Percentiles rank a stretch among this genome's conserved stretches.
phyloP scores from a whole-genome alignment of 2,329 filamentous ascomycete genomes.

The Fusarium mundagurra region DNA sequence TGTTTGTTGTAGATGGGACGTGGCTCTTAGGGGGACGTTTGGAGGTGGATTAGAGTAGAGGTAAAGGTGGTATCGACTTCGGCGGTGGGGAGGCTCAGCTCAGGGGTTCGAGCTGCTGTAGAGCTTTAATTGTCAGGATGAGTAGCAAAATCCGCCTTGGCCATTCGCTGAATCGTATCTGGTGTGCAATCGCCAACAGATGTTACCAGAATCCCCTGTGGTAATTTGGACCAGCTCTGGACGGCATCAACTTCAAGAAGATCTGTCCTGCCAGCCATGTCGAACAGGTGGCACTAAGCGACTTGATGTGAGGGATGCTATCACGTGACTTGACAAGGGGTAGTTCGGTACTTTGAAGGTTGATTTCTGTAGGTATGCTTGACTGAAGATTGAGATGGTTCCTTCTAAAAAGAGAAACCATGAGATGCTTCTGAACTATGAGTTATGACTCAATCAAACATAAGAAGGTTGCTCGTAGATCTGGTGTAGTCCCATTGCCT shows the following conservation, averaged over 20 bases:
- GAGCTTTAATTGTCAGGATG: conserved; percentile 38
- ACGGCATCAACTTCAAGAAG: conserved; percentile 47
- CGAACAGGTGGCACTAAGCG: conserved; percentile 55
- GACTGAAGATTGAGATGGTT: background rate
- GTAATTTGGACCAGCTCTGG: conserved; percentile 44
- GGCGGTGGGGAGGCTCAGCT: conserved; percentile 49
- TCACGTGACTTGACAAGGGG: conserved; percentile 48
- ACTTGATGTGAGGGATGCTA: conserved; percentile 12
- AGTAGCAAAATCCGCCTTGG: conserved; percentile 40
- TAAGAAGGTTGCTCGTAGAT: background rate
- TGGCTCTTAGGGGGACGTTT: conserved; percentile 41
- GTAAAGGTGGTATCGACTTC: conserved; percentile 42
- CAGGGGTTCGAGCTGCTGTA: conserved; percentile 39
- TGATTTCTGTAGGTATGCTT: background rate
- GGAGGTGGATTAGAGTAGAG: conserved; percentile 39
- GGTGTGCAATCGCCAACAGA: conserved; percentile 44
- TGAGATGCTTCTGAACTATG: too few relatives aligned
- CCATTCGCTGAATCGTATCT: conserved; percentile 44
- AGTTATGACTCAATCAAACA: background rate
- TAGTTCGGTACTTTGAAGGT: background rate
- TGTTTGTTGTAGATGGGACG: conserved; percentile 43
- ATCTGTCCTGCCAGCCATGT: conserved; percentile 51
- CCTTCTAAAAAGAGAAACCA: background rate
- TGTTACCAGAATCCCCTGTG: conserved; percentile 44
- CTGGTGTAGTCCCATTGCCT: background rate